Evolutionary conservation across 495 filamentous ascomycete genomes (phyloP).

Genomic region (Penicillium tannophilum): DNA sequence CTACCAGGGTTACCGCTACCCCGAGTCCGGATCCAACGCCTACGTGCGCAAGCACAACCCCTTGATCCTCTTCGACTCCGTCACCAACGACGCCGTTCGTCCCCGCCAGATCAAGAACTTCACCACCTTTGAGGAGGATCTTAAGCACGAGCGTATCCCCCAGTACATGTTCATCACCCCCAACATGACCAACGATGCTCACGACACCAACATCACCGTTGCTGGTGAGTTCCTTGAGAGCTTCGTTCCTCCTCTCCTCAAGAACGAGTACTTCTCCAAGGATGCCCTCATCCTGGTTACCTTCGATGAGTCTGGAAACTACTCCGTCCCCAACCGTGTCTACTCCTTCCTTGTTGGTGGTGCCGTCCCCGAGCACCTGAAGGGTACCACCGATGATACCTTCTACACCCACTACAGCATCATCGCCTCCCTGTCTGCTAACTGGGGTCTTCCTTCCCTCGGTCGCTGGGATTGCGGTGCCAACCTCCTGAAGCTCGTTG

Average conservation of each 20-base stretch:
- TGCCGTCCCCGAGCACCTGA: slow-evolving; percentile 57
- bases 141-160: slow-evolving; percentile 58
- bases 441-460: slow-evolving; percentile 69
- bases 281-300: slow-evolving; percentile 68
- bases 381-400: slow-evolving; percentile 62
- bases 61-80: slow-evolving; percentile 59
- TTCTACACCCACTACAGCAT: slow-evolving; percentile 76
- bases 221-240: slow-evolving; percentile 58
- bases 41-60: slow-evolving; percentile 85
- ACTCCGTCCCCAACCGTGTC: slow-evolving; percentile 56
- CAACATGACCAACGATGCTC: slow-evolving; percentile 75
- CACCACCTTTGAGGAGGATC: slow-evolving; percentile 61
- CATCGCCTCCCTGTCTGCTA: slow-evolving; percentile 64
- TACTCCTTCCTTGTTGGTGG: slow-evolving; percentile 67
- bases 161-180: slow-evolving; percentile 78
- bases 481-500: slow-evolving; percentile 65
- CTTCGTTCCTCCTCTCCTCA: slow-evolving; percentile 64
- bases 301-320: slow-evolving; percentile 67
- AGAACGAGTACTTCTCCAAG: slow-evolving; percentile 66
- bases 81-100: slow-evolving; percentile 55
- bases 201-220: slow-evolving; percentile 66
- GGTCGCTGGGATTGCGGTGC: slow-evolving; percentile 74
- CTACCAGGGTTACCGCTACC: slow-evolving; percentile 59
- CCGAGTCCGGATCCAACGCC: slow-evolving; percentile 52
- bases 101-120: slow-evolving; percentile 68